These are phyloP conservation scores for Cicer pinnatifidum DNA, from an alignment of 306 rosid species.

Conservation along the genomic window DNA sequence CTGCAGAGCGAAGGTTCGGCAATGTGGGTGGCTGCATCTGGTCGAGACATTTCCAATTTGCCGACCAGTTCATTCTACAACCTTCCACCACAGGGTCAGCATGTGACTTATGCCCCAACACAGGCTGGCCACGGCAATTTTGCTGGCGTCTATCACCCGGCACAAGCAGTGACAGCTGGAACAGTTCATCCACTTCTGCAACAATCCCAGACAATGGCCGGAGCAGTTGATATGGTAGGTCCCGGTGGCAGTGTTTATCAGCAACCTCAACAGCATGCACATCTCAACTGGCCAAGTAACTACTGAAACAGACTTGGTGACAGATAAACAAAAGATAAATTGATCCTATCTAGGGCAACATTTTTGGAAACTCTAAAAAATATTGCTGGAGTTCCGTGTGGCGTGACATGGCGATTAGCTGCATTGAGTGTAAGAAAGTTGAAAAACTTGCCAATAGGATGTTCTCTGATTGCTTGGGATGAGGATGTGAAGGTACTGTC, in stretches of 20 bases:
- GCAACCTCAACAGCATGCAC: constrained; percentile 84
- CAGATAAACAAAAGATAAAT: constrained; percentile 52
- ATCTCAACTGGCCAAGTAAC: constrained; percentile 92
- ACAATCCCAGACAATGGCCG: constrained; percentile 92
- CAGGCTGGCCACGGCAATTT: constrained; percentile 84
- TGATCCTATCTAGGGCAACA: constrained; percentile 49
- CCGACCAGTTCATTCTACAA: constrained; percentile 86
- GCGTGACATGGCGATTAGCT: constrained; percentile 56
- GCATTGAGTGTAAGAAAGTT: constrained; percentile 56
- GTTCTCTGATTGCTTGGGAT: constrained; percentile 79
- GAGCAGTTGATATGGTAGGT: constrained; percentile 91
- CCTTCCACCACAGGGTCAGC: constrained; percentile 91
- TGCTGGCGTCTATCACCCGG: constrained; percentile 90
- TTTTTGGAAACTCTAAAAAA: constrained; percentile 58
- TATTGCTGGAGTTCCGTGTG: constrained; percentile 58
- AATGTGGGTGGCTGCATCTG: constrained; percentile 91
- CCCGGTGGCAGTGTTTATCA: constrained; percentile 91
- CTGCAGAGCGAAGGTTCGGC: constrained; percentile 88
- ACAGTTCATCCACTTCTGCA: constrained; percentile 89
- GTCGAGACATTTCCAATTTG: constrained; percentile 81
- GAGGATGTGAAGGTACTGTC: constrained; percentile 69
- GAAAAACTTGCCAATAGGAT: constrained; percentile 58
- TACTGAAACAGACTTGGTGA: constrained; percentile 57
- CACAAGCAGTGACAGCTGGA: constrained; percentile 75
- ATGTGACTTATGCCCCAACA: constrained; percentile 83